These are phyloP conservation scores for Penicillium roqueforti DNA, from an alignment of 495 filamentous ascomycete species.

Conservation along the genomic window DNA sequence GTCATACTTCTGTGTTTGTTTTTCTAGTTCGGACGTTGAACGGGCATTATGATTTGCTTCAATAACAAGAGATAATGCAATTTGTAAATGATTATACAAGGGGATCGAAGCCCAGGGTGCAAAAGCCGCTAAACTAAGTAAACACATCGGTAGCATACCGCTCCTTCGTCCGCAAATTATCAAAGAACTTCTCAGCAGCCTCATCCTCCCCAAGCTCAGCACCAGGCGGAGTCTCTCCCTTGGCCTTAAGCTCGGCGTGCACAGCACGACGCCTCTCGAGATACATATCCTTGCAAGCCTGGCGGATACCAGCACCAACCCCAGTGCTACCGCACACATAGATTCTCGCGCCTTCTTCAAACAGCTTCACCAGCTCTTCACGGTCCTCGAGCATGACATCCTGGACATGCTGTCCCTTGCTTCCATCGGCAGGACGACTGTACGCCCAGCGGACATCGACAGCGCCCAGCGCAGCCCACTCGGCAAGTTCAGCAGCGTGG, in stretches of 20 bases:
- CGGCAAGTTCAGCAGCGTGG: constrained; percentile 54
- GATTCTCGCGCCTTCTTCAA: constrained; percentile 56
- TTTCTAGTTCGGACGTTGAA: too few relatives aligned
- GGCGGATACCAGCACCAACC: constrained; percentile 57
- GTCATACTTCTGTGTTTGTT: too few relatives aligned
- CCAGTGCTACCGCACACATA: constrained; percentile 64
- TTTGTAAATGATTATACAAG: background rate
- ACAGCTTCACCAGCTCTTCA: constrained; percentile 49
- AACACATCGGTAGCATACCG: constrained; percentile 69
- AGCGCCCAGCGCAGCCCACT: constrained; percentile 55
- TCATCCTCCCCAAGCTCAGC: constrained; percentile 40
- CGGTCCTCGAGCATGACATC: constrained; percentile 54
- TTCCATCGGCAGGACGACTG: constrained; percentile 36
- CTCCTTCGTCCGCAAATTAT: constrained; percentile 51
- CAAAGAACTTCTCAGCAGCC: constrained; percentile 50
- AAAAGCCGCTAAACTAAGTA: constrained; percentile 20
- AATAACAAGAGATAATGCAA: background rate
- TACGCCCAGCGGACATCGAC: constrained; percentile 57
- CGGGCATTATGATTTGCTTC: background rate
- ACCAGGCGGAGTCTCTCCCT: constrained; percentile 32
- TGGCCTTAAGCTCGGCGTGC: constrained; percentile 26
- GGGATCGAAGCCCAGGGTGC: background rate
- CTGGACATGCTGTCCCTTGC: constrained; percentile 52
- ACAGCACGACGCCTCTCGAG: constrained; percentile 41
- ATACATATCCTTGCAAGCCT: constrained; percentile 48